Conservation (phyloP, 441 rosid genomes). For the Gossypium davidsonii region DNA sequence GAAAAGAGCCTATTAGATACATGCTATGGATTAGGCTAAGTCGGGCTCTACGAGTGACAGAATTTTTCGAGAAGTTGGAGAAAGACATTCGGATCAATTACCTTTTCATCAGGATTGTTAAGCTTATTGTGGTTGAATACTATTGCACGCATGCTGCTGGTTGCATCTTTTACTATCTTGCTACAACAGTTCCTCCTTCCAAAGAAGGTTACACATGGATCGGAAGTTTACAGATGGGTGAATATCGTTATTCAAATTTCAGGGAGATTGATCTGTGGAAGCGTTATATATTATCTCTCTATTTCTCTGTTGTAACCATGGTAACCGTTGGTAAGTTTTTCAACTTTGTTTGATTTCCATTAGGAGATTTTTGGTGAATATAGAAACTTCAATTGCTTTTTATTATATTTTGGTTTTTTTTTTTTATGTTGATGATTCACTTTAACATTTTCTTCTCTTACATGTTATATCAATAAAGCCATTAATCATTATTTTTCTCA, state of each 20-base stretch:
- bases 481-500: not conserved
- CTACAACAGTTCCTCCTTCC: constrained; percentile 50
- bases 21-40: constrained; percentile 49
- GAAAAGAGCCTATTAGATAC: constrained; percentile 50
- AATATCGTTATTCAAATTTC: constrained; percentile 38
- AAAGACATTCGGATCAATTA: constrained; percentile 61
- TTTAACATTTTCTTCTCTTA: not conserved
- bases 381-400: not conserved
- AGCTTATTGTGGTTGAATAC: constrained; percentile 55
- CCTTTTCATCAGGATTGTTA: constrained; percentile 52
- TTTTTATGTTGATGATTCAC: not conserved
- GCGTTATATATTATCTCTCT: constrained; percentile 49
- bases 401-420: not conserved
- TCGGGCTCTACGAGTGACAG: constrained; percentile 37
- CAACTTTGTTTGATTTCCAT: not conserved
- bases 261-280: constrained; percentile 56
- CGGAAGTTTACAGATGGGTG: constrained; percentile 65
- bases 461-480: not conserved
- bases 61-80: constrained; percentile 50
- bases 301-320: constrained; percentile 67
- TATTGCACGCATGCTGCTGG: constrained; percentile 70
- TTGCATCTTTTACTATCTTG: constrained; percentile 62
- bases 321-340: constrained; percentile 55
- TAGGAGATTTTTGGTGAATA: not conserved
- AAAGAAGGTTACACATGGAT: constrained; percentile 68